Conservation (phyloP, 108 stramenopile species). For the Schizochytrium sp. region DNA sequence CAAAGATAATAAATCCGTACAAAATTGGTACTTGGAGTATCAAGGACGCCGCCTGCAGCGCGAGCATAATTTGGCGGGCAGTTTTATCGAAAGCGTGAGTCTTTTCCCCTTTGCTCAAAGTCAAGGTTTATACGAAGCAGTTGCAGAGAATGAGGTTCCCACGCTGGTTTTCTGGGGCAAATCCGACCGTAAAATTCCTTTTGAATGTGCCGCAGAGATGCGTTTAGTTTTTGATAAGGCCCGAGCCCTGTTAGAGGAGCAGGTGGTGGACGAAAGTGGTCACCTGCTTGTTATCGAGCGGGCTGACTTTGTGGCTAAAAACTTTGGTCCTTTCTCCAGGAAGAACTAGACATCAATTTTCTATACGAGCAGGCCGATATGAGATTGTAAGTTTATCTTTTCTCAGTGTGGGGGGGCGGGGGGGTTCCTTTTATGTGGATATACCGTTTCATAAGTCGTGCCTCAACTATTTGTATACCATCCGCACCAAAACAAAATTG, state of each 20-base stretch:
- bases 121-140: background rate
- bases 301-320: background rate
- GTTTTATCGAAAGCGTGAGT: background rate
- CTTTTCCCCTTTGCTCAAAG: background rate
- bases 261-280: background rate
- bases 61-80: background rate
- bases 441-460: too few species aligned
- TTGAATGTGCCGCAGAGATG: slow-evolving; percentile 3
- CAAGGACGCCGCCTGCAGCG: background rate
- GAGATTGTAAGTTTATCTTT: too few species aligned
- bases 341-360: background rate
- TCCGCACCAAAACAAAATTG: too few species aligned
- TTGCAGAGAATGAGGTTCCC: background rate
- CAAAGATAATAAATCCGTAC: background rate
- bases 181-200: background rate
- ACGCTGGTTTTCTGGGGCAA: slow-evolving; percentile 3
- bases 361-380: too few species aligned
- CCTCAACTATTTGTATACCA: too few species aligned
- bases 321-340: background rate
- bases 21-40: background rate
- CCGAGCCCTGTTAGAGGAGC: background rate
- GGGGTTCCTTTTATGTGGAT: too few species aligned
- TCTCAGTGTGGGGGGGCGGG: too few species aligned
- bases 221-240: background rate
- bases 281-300: background rate